phyloP scores from a whole-genome alignment of 495 filamentous ascomycete genomes.

The Talaromyces liani region DNA sequence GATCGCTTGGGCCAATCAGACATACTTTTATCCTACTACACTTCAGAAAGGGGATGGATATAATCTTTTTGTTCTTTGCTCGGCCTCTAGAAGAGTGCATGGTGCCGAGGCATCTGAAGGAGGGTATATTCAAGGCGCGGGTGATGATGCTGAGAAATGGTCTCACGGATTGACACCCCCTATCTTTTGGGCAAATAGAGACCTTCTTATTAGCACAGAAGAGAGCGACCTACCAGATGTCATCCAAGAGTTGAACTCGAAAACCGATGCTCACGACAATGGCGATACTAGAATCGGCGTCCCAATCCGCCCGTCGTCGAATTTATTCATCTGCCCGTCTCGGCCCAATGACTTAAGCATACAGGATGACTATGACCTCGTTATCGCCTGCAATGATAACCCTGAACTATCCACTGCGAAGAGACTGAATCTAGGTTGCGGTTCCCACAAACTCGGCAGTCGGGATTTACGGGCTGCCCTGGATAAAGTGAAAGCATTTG shows the following conservation, averaged over 20 bases:
- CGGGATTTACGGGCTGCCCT: conserved; percentile 64
- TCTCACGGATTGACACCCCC: conserved; percentile 65
- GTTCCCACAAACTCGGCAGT: conserved; percentile 62
- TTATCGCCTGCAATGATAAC: conserved; percentile 36
- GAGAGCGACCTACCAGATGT: conserved; percentile 60
- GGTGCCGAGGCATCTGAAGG: conserved; percentile 60
- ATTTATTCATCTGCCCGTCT: conserved; percentile 30
- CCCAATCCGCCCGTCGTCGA: conserved; percentile 28
- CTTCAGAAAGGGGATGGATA: conserved; percentile 35
- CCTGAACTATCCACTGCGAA: conserved; percentile 15
- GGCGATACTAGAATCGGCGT: conserved; percentile 17
- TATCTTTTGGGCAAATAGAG: conserved; percentile 67
- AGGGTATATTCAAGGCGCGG: conserved; percentile 90
- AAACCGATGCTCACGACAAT: conserved; percentile 12
- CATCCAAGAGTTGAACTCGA: conserved; percentile 47
- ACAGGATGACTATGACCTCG: conserved; percentile 28
- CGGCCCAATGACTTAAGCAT: conserved; percentile 12
- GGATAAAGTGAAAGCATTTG: conserved; percentile 43
- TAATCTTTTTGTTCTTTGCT: conserved; percentile 69
- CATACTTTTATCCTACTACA: conserved; percentile 29
- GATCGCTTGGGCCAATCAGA: conserved; percentile 36
- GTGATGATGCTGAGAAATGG: conserved; percentile 91
- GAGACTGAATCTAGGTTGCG: conserved; percentile 56
- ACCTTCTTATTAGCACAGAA: conserved; percentile 43
- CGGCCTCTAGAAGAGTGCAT: conserved; percentile 61